Conservation (phyloP, 257 asterid genomes). For the Pogostemon cablin region DNA sequence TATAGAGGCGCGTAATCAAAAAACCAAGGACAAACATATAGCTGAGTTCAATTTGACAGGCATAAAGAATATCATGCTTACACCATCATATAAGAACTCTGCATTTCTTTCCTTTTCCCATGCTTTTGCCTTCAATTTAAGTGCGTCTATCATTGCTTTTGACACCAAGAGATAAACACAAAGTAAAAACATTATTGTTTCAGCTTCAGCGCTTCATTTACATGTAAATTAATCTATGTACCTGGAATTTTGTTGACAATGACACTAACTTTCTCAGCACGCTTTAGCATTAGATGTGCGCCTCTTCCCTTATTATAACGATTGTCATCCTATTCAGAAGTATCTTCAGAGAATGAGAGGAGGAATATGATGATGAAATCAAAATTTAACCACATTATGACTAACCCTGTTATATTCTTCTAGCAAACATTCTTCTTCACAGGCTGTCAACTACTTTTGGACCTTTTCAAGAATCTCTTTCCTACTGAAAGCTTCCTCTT, state of each 20-base stretch:
- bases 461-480: conserved; percentile 85
- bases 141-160: conserved; percentile 68
- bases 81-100: conserved; percentile 81
- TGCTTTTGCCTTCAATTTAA: conserved; percentile 57
- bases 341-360: conserved; percentile 2
- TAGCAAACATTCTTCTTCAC: conserved; percentile 93
- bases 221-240: conserved; percentile 29
- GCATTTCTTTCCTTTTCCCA: conserved; percentile 78
- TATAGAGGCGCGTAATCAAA: neutral
- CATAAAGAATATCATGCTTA: conserved; percentile 40
- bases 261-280: conserved; percentile 95
- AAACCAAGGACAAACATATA: neutral
- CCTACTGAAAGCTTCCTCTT: conserved; percentile 79
- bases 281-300: conserved; percentile 78
- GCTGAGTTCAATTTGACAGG: conserved; percentile 6
- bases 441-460: conserved; percentile 83
- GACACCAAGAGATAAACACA: conserved; percentile 9
- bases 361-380: neutral
- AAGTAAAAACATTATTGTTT: neutral
- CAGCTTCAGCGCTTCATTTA: neutral
- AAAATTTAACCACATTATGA: conserved; percentile 30
- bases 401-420: conserved; percentile 78
- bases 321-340: conserved; percentile 68
- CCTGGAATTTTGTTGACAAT: conserved; percentile 91
- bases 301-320: conserved; percentile 94